Conservation (phyloP, 768 basidiomycete species). For the Hortiboletus campestris region DNA sequence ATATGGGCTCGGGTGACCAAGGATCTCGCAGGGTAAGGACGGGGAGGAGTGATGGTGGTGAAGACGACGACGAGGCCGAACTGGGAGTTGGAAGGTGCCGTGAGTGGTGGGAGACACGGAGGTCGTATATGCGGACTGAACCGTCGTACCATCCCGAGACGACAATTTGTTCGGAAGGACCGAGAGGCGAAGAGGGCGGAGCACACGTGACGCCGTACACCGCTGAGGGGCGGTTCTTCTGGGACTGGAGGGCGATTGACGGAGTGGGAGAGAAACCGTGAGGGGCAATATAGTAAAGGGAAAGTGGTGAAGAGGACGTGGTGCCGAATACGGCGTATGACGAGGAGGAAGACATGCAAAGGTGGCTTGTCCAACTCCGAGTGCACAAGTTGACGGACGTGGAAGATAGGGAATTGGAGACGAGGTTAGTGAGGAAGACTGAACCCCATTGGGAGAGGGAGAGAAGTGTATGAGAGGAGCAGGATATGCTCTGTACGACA, state of each 20-base stretch:
- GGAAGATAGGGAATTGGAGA: slow-evolving; percentile 15
- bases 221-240: slow-evolving; percentile 43
- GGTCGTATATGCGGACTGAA: slow-evolving; percentile 68
- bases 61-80: slow-evolving; percentile 9
- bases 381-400: slow-evolving; percentile 43
- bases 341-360: slow-evolving; percentile 48
- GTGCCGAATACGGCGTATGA: slow-evolving; percentile 71
- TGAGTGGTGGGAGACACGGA: slow-evolving; percentile 46
- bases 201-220: slow-evolving; percentile 71
- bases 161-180: slow-evolving; percentile 66
- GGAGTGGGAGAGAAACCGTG: slow-evolving; percentile 48
- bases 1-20: slow-evolving; percentile 70
- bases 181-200: slow-evolving; percentile 64
- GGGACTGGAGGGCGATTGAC: slow-evolving; percentile 45
- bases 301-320: slow-evolving; percentile 54
- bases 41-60: slow-evolving; percentile 46
- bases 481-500: slow-evolving; percentile 55
- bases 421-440: slow-evolving; percentile 39
- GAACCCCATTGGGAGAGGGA: slow-evolving; percentile 58
- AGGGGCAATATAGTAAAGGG: slow-evolving; percentile 51
- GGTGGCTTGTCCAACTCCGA: slow-evolving; percentile 63
- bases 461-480: slow-evolving; percentile 44
- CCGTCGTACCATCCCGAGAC: slow-evolving; percentile 86
- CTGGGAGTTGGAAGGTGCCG: background rate
- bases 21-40: slow-evolving; percentile 64